These are phyloP conservation scores for Aspergillus costaricaensis DNA, from an alignment of 2,329 filamentous ascomycete species.

Conservation along the genomic window DNA sequence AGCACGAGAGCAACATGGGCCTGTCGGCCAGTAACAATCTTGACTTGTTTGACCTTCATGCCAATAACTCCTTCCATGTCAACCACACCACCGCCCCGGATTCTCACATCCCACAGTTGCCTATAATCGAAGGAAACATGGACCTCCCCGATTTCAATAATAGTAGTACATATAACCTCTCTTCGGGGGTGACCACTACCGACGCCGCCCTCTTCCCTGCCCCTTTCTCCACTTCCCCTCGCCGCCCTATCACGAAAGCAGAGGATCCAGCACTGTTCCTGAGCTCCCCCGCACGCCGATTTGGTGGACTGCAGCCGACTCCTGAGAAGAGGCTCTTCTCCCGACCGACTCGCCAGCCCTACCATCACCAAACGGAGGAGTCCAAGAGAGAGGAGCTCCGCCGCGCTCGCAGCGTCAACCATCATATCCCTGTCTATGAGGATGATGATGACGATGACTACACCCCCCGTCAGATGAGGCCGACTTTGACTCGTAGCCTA, in stretches of 20 bases:
- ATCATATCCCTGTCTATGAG: constrained; percentile 31
- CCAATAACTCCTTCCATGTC: constrained; percentile 21
- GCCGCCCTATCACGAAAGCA: constrained; percentile 38
- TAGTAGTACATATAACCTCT: constrained; percentile 29
- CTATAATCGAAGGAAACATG: constrained; percentile 36
- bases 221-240: constrained; percentile 50
- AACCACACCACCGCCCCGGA: constrained; percentile 20
- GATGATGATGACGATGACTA: constrained; percentile 39
- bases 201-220: constrained; percentile 45
- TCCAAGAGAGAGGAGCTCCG: constrained; percentile 47
- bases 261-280: constrained; percentile 52
- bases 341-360: constrained; percentile 44
- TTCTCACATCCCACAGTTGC: constrained; percentile 38
- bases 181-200: constrained; percentile 28
- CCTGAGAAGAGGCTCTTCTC: constrained; percentile 30
- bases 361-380: constrained; percentile 53
- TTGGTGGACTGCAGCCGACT: constrained; percentile 42
- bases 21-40: constrained; percentile 19
- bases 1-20: constrained; percentile 21
- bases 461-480: constrained; percentile 37
- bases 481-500: constrained; percentile 42
- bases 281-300: constrained; percentile 51
- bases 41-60: constrained; percentile 27
- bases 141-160: constrained; percentile 38
- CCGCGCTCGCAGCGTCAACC: constrained; percentile 34